Conservation (phyloP, 805 yeast species). For the Sugiyamaella americana region DNA sequence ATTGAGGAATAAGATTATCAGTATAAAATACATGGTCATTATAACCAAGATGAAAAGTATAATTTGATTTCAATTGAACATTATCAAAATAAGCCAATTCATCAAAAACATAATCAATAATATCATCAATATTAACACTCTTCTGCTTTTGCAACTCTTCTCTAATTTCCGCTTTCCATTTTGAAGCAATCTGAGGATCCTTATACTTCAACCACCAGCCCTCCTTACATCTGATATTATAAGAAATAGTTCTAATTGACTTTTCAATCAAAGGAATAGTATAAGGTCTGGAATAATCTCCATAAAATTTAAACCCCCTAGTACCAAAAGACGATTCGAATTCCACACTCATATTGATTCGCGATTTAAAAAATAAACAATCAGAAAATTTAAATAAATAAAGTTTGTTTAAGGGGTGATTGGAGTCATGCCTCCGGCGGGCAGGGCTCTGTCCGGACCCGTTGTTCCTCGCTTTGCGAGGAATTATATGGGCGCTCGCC, state of each 20-base stretch:
- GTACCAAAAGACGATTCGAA: not conserved
- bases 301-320: not conserved
- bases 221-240: constrained; percentile 26
- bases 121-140: constrained; percentile 15
- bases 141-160: constrained; percentile 9
- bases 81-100: constrained; percentile 25
- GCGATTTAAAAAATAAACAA: no score
- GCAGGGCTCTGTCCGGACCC: no score
- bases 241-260: not conserved
- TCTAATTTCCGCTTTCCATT: constrained; percentile 29
- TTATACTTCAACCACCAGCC: constrained; percentile 29
- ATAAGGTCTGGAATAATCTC: not conserved
- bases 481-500: no score
- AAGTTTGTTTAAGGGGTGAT: no score
- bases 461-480: no score
- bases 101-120: constrained; percentile 27
- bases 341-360: not conserved
- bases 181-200: constrained; percentile 23
- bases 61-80: not conserved
- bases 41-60: not conserved
- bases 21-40: not conserved
- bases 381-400: no score
- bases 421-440: no score
- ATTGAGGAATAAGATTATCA: not conserved
- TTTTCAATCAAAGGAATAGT: not conserved